These are phyloP conservation scores for Metschnikowia hibisci DNA, from an alignment of 805 yeast genomes.

Conservation along the genomic window DNA sequence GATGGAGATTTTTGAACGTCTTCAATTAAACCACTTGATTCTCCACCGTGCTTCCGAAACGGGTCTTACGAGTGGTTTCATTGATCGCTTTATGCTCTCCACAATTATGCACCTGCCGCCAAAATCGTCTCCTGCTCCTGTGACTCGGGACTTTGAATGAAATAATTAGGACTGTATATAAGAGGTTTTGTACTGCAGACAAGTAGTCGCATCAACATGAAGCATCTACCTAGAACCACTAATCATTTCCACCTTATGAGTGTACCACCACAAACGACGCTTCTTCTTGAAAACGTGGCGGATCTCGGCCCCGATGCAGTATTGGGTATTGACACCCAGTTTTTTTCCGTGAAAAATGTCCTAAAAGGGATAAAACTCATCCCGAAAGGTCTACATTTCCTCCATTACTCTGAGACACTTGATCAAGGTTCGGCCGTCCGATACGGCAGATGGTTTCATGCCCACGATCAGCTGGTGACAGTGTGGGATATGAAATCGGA, in stretches of 20 bases:
- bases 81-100: constrained; percentile 36
- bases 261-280: constrained; percentile 23
- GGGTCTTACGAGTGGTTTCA: constrained; percentile 30
- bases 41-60: constrained; percentile 20
- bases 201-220: too few relatives aligned
- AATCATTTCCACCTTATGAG: background rate
- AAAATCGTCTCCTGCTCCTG: constrained; percentile 6
- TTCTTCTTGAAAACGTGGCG: constrained; percentile 19
- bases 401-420: constrained; percentile 42
- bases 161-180: constrained; percentile 13
- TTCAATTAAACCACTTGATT: constrained; percentile 34
- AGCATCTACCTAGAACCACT: background rate
- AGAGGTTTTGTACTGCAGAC: too few relatives aligned
- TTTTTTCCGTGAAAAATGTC: constrained; percentile 38
- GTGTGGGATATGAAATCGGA: constrained; percentile 5
- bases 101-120: constrained; percentile 28
- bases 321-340: constrained; percentile 48
- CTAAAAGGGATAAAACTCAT: constrained; percentile 51
- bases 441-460: constrained; percentile 40
- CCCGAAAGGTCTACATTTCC: constrained; percentile 48
- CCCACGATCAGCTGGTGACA: constrained; percentile 30
- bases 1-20: constrained; percentile 36
- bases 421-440: constrained; percentile 22
- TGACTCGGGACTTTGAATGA: constrained; percentile 23
- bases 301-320: constrained; percentile 15